Evolutionary conservation across 202 grass and related monocot species (phyloP), one percentile per base, ranked within the genome.

Genomic region (Carex sylvatica): DNA sequence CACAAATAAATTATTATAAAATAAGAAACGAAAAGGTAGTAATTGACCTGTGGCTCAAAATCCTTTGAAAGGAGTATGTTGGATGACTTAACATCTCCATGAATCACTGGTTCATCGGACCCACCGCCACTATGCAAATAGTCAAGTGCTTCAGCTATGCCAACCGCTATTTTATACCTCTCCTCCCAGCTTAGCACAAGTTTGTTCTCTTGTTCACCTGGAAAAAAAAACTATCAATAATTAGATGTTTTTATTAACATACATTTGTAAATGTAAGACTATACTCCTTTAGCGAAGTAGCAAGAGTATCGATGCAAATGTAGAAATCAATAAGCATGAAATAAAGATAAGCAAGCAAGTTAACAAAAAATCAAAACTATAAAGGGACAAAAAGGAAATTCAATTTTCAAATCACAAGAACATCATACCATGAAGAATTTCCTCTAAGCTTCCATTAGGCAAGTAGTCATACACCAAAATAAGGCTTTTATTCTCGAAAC

Each of bases 51-150:
- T 81, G 93, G 88, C 42, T 87, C 83, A 46, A 90, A 96, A 88
- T 96, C 83, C 58, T 90, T 77, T 5, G 91, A 93, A 49, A 99
- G 86, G 42, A 99, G 96, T 85, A 96, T 90, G 76, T 99, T 99
- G 35, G 96, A 95, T 83, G 93, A 96, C 40, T 99, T 99, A 4
- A 99, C 88, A 92, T 99, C 96, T 83, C 89, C 88, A 77, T 99
- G 96, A 64, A 99, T 91, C 81, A 93, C 88, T 84, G 91, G 87
- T 58, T 92, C 78, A 36, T 56, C 79, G 22, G 87, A 77, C 42
- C 82, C 61, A 3, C 90, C 85, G 1, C 90, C 87, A 55, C 65
- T 66, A 86, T 98, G 95, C 47, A 98, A 79, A 87, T 89, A 98
- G 69, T 93, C 87, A 84, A 98, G 87, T 86, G 92, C 92, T 81